A percentile compares a stretch with the other conserved stretches of the same genome.
phyloP scores from a whole-genome alignment of 352 stramenopile genomes.

The Vaucheria bursata region DNA sequence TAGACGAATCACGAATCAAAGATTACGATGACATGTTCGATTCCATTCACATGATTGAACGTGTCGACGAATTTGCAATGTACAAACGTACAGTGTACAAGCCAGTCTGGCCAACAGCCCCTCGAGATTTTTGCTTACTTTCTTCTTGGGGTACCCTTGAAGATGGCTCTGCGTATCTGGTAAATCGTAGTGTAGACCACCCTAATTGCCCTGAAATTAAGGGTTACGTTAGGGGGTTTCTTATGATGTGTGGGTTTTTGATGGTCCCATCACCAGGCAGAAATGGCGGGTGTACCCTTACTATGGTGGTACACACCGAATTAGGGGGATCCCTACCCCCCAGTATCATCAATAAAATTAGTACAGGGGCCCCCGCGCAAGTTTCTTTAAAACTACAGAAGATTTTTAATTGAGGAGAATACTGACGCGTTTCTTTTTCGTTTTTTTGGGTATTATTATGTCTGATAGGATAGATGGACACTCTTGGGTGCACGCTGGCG shows the following conservation, averaged over 20 bases:
- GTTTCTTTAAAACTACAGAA: slow-evolving; percentile 2
- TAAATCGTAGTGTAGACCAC: slow-evolving; percentile 38
- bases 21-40: slow-evolving; percentile 46
- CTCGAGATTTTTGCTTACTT: slow-evolving; percentile 40
- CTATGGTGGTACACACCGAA: slow-evolving; percentile 43
- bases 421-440: background rate
- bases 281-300: slow-evolving; percentile 36
- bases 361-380: slow-evolving; percentile 14
- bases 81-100: slow-evolving; percentile 47
- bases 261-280: slow-evolving; percentile 40
- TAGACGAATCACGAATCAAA: slow-evolving; percentile 32
- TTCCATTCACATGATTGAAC: slow-evolving; percentile 26
- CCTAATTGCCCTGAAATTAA: slow-evolving; percentile 12
- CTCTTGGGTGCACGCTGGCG: too few species aligned
- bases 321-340: slow-evolving; percentile 40
- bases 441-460: too few species aligned
- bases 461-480: too few species aligned
- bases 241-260: slow-evolving; percentile 40
- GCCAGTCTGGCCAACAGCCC: slow-evolving; percentile 41
- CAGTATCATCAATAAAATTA: slow-evolving; percentile 35
- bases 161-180: slow-evolving; percentile 27
- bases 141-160: slow-evolving; percentile 34
- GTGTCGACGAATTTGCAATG: slow-evolving; percentile 18
- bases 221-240: slow-evolving; percentile 16
- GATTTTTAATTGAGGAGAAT: background rate